A percentile compares a stretch with the other conserved stretches of the same genome.
These are phyloP conservation scores for Diddensiella caesifluorescens DNA, from an alignment of 805 yeast species.

Conservation along the genomic window DNA sequence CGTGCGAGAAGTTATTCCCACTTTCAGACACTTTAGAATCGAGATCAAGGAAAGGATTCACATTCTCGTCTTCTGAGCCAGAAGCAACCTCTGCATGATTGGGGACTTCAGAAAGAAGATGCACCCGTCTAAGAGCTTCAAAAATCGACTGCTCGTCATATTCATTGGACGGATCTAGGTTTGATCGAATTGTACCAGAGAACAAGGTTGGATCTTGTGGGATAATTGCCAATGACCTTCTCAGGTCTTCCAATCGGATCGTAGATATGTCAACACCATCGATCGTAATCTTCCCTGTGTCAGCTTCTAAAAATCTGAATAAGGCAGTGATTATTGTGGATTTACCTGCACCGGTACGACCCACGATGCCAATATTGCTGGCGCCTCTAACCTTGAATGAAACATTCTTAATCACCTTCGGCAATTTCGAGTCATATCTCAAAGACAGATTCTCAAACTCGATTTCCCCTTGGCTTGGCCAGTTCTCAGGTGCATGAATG, in stretches of 20 bases:
- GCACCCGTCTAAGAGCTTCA: constrained; percentile 57
- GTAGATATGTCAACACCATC: constrained; percentile 60
- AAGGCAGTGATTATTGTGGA: constrained; percentile 92
- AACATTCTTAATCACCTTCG: constrained; percentile 80
- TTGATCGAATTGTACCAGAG: constrained; percentile 61
- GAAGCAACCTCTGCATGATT: constrained; percentile 21
- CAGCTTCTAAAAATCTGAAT: constrained; percentile 56
- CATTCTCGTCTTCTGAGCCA: background rate
- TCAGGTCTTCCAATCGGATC: constrained; percentile 55
- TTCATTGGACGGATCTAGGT: constrained; percentile 64
- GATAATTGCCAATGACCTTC: constrained; percentile 61
- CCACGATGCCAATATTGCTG: constrained; percentile 88
- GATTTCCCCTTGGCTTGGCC: constrained; percentile 83
- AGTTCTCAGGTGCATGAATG: constrained; percentile 52
- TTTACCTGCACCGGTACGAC: constrained; percentile 98
- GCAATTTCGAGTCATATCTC: constrained; percentile 80
- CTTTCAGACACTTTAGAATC: constrained; percentile 55
- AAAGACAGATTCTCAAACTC: constrained; percentile 70
- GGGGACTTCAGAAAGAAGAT: constrained; percentile 39
- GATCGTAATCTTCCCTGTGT: constrained; percentile 49
- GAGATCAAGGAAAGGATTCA: constrained; percentile 47
- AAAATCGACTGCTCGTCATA: constrained; percentile 53
- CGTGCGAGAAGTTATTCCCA: constrained; percentile 77
- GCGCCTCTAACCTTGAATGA: constrained; percentile 72
- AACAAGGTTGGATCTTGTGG: constrained; percentile 80